Percentiles rank a stretch among this genome's conserved stretches.
These are phyloP conservation scores for Radiomyces spectabilis DNA, from an alignment of 192 early-diverging fungal genomes.

Conservation along the genomic window DNA sequence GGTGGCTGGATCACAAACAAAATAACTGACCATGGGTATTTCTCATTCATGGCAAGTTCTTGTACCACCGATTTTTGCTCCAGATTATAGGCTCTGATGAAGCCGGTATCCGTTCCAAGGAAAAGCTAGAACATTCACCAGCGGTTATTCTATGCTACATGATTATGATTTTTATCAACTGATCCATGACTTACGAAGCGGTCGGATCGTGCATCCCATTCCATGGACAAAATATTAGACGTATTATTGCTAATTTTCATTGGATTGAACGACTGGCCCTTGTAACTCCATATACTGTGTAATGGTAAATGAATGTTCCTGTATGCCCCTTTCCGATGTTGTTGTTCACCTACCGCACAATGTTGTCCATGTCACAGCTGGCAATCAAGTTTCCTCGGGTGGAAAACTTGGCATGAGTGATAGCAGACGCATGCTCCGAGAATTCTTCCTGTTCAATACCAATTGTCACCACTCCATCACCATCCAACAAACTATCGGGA, in stretches of 20 bases:
- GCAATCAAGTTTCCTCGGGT: conserved; percentile 47
- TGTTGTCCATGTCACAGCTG: conserved; percentile 56
- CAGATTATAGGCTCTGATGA: conserved; percentile 45
- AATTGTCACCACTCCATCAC: background rate
- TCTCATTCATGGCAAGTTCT: conserved; percentile 39
- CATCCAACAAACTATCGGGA: background rate
- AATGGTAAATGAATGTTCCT: background rate
- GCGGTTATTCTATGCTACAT: no score
- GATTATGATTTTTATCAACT: background rate
- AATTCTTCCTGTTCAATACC: conserved; percentile 48
- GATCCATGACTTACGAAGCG: conserved; percentile 22
- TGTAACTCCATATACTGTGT: conserved; percentile 34
- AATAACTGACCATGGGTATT: conserved; percentile 40
- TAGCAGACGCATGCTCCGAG: conserved; percentile 50
- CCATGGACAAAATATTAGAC: conserved; percentile 30
- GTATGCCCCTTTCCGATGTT: background rate
- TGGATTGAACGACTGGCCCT: conserved; percentile 21
- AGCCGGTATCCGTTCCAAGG: conserved; percentile 40
- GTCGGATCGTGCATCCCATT: conserved; percentile 42
- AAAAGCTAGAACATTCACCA: conserved; percentile 39
- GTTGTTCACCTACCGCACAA: conserved; percentile 36
- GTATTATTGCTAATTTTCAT: conserved; percentile 26
- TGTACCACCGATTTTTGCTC: conserved; percentile 49
- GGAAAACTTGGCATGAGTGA: conserved; percentile 49
- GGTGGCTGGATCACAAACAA: no score